Base-by-base conservation (phyloP, 164 flowering plant species). In the Chimonanthus salicifolius region DNA sequence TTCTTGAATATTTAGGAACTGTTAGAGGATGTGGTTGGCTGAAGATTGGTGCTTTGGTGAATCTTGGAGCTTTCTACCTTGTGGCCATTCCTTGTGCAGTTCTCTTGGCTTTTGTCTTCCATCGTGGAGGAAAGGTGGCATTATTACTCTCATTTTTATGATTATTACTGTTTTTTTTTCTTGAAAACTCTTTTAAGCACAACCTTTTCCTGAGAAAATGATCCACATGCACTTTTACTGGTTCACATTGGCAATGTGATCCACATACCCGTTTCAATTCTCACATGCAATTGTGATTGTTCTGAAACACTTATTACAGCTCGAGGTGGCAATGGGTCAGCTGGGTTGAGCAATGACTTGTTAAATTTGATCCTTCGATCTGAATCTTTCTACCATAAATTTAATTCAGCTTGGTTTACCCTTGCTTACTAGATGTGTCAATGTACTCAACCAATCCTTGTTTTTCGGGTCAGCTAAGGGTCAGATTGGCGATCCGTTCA, bases 11-110 rank as follows among this genome's bases (percentile, higher is more conserved):
- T 48, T 43, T 58, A 89, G 97, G 94, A 7, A 77, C 63, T 71
- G 92, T 84, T 18, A 89, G 98, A 85, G 98, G 98, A 54, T 90
- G 98, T 76, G 93, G 98, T 9, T 88, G 91, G 93, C 96, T 91
- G 80, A 91, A 88, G 80, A 83, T 90, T 16, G 92, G 97, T 4
- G 93, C 94, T 43, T 84, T 47, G 47, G 76, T 93, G 46, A 91
- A 91, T 74, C 87, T 90, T 2, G 94, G 91, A 70, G 82, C 94
- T 13, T 89, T 85, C 78, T 91, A 88, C 74, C 62, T 93, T 15
- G 88, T 89, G 4, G 98, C 93, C 43, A 78, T 93, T 83, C 97
- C 97, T 64, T 73, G 58, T 48, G 84, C 88, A 48, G 49, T 87
- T 68, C 43, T 89, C 45, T 78, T 90, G 1, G 89, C 93, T 63